A percentile compares a stretch with the other conserved stretches of the same genome.
Conservation (phyloP, 148 eudicot species). For the Fallopia convolvulus region DNA sequence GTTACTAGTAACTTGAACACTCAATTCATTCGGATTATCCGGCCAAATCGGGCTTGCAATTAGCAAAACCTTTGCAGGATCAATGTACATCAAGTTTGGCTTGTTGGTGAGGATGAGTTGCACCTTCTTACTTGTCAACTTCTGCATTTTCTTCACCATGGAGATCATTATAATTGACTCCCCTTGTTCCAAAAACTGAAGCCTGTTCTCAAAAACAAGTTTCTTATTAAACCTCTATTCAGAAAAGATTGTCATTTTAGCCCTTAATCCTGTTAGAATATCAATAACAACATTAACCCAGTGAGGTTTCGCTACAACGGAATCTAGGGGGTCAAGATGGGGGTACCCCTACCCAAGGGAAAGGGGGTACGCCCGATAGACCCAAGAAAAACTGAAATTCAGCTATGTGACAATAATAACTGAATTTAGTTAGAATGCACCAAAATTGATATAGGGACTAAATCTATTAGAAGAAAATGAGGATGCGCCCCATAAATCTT, state of each 20-base stretch:
- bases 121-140: conserved; percentile 89
- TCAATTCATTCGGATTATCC: conserved; percentile 74
- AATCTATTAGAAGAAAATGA: no score
- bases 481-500: no score
- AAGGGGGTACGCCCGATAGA: no score
- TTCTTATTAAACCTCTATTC: neutral
- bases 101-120: conserved; percentile 95
- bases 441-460: no score
- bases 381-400: no score
- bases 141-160: conserved; percentile 87
- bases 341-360: no score
- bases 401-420: no score
- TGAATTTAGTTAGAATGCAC: no score
- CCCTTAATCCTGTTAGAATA: no score
- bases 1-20: conserved; percentile 72
- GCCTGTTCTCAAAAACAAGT: conserved; percentile 37
- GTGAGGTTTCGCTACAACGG: no score
- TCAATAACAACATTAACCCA: no score
- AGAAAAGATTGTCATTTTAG: neutral
- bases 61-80: conserved; percentile 72
- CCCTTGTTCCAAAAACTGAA: conserved; percentile 83
- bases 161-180: conserved; percentile 95
- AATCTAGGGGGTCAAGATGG: no score
- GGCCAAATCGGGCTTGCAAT: conserved; percentile 83
- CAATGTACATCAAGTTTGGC: conserved; percentile 83